Conservation (phyloP, 306 rosid genomes). For the Malus asiatica region DNA sequence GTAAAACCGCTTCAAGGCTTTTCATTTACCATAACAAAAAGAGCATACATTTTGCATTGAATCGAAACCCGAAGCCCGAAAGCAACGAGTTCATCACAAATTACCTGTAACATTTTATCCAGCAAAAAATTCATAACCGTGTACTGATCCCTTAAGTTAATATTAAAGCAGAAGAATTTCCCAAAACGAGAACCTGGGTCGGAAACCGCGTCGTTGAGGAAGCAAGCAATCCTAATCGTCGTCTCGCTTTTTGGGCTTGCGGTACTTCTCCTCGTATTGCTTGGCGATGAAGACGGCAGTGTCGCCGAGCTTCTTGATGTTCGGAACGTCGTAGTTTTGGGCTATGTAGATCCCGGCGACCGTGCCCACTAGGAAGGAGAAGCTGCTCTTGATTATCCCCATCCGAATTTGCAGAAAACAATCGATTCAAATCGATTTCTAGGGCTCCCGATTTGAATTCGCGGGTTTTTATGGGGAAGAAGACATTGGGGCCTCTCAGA, state of each 20-base stretch:
- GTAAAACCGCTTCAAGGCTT: neutral
- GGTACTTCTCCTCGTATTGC: constrained; percentile 49
- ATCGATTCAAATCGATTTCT: neutral
- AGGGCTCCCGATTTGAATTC: constrained; percentile 8
- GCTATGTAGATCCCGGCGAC: constrained; percentile 58
- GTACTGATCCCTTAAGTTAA: neutral
- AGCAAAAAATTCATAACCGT: neutral
- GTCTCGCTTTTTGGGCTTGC: constrained; percentile 41
- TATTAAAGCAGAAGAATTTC: neutral
- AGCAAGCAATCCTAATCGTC: constrained; percentile 21
- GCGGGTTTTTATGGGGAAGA: neutral
- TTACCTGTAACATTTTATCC: neutral
- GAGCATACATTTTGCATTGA: neutral
- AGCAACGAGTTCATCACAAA: neutral
- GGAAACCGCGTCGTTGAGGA: neutral
- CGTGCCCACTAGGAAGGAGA: constrained; percentile 61
- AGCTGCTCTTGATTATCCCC: constrained; percentile 75
- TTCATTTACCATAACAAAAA: constrained; percentile 1
- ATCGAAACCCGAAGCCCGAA: neutral
- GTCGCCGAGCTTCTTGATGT: constrained; percentile 50
- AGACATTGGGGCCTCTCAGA: neutral
- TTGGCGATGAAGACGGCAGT: constrained; percentile 33
- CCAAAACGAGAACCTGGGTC: constrained; percentile 25
- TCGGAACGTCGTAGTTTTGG: constrained; percentile 68
- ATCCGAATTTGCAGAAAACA: constrained; percentile 14